Evolutionary conservation across 176 grass and related monocot species (phyloP), one percentile per base, ranked within the genome.

Genomic region (Echinochloa phyllopogon): DNA sequence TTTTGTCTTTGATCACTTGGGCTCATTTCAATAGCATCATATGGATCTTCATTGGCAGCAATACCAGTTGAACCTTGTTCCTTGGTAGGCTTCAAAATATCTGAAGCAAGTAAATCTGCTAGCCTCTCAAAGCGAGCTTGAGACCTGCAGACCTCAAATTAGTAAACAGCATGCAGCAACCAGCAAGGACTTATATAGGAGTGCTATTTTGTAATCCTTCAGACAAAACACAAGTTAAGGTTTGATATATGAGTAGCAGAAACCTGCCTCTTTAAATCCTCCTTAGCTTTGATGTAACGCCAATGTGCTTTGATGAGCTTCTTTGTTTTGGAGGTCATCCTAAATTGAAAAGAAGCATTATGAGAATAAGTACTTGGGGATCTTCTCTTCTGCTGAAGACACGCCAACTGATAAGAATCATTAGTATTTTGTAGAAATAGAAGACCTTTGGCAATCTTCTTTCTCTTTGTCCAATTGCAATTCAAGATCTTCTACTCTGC

Each of bases 211-310:
- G 67, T 68, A 33, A 4, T 85, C 15, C 65, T 65, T 57, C 72
- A 81, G 42, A 55, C 21, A 10, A 85, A 49, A 88, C 8, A 49
- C 2, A 78, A 65, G 33, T 6, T 66, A 47, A 77, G 17, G 18
- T 67, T 70, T 76, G 20, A 86, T 23, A 82, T 68, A 69, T 51
- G 42, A 21, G 55, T 20, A 75, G 86, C 55, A 69, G 12, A 41
- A 83, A 92, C 87, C n/a, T 69, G 66, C 94, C 94, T 94, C 87
- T 94, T 97, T 75, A 92, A 88, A 75, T 92, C 91, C 6, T 92
- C 91, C n/a, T 86, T 85, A 58, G 91, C 91, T 86, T 94, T 97
- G 27, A 92, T 57, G 69, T 92, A 88, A 59, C 85, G 87, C 29
- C 73, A 79, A 79, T 97, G 89, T 88, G 91, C 91, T 94, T 89